Base-by-base conservation (phyloP, 306 rosid genomes). In the Citrullus amarus region DNA sequence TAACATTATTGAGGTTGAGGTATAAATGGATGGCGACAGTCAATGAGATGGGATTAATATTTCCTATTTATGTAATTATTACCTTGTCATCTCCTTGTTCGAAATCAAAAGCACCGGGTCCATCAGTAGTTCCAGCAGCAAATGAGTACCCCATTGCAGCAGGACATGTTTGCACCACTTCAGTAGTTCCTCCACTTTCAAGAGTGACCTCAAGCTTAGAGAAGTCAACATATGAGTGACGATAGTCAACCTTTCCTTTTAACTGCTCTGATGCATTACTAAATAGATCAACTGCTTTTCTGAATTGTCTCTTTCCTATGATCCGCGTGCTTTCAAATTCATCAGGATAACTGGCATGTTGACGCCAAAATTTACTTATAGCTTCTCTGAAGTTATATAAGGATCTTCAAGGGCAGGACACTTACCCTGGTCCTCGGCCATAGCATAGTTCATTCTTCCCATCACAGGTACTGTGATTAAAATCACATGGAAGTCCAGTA, bases 41-140 rank as follows among this genome's bases (percentile, higher is more conserved):
- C 46, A 48, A 48, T 39, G 59, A 56, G 43, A 77, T 77, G 39
- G 48, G 1, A 59, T 58, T 2, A 11, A 34, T 5, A n/a, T 11
- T 58, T 56, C 8, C 15, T 25, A 78, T 48, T 25, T 39, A 50
- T 17, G 16, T 20, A 46, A 34, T 44, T 48, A 68, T 82, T 87
- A 93, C 98, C 96, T 87, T 80, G 84, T 90, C 88, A 82, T 93
- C 97, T 44, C 97, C 98, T 87, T 93, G 98, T 81, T 68, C 85
- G 86, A 91, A 91, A 86, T 91, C 97, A 84, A 93, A 93, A 63
- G 98, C 93, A 77, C 98, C 97, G 48, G 98, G 98, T 58, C 98
- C 98, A 81, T 93, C 98, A 18, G 97, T 93, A 73, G 96, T 93
- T 84, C 98, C 98, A 20, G 98, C 98, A 9, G 93, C 98, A 90